These are phyloP conservation scores for Talaromyces proteolyticus DNA, from an alignment of 495 filamentous ascomycete species.

Conservation along the genomic window DNA sequence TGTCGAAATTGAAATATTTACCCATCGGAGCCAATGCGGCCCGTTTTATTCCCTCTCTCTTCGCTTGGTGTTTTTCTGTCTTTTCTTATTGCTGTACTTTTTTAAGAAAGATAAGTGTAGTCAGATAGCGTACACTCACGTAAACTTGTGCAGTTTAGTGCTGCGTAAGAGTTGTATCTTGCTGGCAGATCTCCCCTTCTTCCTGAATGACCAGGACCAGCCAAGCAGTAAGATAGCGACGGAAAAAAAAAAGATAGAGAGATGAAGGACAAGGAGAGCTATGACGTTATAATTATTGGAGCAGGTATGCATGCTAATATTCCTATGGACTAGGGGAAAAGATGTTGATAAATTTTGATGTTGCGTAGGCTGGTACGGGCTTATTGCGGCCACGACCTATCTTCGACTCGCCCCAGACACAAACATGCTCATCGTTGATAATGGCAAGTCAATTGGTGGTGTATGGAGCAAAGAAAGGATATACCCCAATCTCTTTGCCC, in stretches of 20 bases:
- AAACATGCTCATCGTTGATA: conserved; percentile 39
- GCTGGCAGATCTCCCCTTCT: background rate
- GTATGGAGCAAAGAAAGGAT: conserved; percentile 54
- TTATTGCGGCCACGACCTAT: conserved; percentile 54
- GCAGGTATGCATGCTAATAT: conserved; percentile 12
- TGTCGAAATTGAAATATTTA: background rate
- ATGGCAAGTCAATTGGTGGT: conserved; percentile 50
- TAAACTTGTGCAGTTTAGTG: background rate
- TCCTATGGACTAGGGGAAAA: too few species aligned
- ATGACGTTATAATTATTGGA: conserved; percentile 17
- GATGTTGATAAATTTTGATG: too few species aligned
- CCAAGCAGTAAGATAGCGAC: too few species aligned
- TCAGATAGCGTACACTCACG: background rate
- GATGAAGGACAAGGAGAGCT: background rate
- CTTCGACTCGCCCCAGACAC: conserved; percentile 37
- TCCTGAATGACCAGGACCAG: too few species aligned
- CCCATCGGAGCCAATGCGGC: background rate
- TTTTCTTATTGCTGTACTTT: background rate
- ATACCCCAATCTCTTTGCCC: conserved; percentile 43
- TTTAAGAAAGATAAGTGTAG: background rate
- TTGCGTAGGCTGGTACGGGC: conserved; percentile 39
- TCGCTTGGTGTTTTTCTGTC: background rate
- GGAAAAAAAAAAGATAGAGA: background rate
- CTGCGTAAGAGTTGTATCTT: background rate
- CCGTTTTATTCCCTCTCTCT: background rate